Percentiles rank a stretch among this genome's conserved stretches.
These are phyloP conservation scores for Phialocephala sp. DNA, from an alignment of 2,329 filamentous ascomycete genomes.

Conservation along the genomic window DNA sequence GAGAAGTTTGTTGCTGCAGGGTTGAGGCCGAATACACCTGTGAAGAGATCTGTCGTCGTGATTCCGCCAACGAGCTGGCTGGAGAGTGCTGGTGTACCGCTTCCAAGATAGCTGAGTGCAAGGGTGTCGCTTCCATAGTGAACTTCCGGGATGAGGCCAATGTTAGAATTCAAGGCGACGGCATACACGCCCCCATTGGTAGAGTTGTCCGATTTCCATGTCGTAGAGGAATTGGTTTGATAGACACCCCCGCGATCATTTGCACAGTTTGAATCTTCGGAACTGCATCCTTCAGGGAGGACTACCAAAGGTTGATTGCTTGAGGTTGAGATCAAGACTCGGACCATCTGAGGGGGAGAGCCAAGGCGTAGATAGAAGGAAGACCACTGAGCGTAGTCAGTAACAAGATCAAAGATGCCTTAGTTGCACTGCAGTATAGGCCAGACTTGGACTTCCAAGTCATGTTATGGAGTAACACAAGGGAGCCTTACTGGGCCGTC, in stretches of 20 bases:
- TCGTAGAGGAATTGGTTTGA: conserved; percentile 45
- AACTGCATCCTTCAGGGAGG: conserved; percentile 31
- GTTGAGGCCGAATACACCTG: conserved; percentile 38
- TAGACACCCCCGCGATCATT: conserved; percentile 46
- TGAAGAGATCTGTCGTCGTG: conserved; percentile 38
- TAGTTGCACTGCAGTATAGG: not conserved
- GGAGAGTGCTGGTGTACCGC: conserved; percentile 25
- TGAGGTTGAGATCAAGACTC: conserved; percentile 49
- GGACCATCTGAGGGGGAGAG: conserved; percentile 46
- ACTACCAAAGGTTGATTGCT: conserved; percentile 37
- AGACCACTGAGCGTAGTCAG: conserved; percentile 23
- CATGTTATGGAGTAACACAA: not conserved
- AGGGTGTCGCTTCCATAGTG: conserved; percentile 37
- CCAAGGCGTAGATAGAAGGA: conserved; percentile 49
- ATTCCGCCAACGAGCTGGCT: conserved; percentile 41
- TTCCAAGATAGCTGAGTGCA: conserved; percentile 24
- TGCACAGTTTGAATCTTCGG: conserved; percentile 41
- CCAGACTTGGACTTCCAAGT: not conserved
- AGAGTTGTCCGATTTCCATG: conserved; percentile 39
- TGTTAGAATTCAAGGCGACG: conserved; percentile 28
- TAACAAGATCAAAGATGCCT: not conserved
- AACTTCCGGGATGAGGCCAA: conserved; percentile 28
- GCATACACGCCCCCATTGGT: conserved; percentile 28
- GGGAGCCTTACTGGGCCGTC: conserved; percentile 36
- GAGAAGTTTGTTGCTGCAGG: conserved; percentile 33